Base-by-base conservation (phyloP, 768 basidiomycete species). In the Leccinellum luteum region DNA sequence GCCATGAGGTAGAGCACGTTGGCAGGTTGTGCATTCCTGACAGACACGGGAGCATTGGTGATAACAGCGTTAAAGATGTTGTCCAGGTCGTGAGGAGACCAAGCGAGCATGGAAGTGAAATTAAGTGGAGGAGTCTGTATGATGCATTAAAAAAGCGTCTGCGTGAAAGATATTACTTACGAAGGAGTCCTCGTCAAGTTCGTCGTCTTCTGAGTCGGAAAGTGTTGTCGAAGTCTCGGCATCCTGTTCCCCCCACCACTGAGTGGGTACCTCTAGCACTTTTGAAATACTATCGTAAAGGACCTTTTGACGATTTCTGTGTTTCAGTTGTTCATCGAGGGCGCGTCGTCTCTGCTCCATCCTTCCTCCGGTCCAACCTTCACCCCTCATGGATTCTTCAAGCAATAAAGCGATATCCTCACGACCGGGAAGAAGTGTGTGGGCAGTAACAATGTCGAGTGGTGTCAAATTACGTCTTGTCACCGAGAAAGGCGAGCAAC, bases 101-200 rank as follows among this genome's bases (percentile, higher is more conserved):
- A 98, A 17, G 92, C 96, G 48, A 99, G 89, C 90, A 98, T 94
- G 47, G 89, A 85, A 19, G 88, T 81, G 67, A 87, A 93, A 69
- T 91, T 87, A 64, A 80, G 73, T 19, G 81, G 79, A 23, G 90
- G 90, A 31, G 92, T 91, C 85, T 90, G 70, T 58, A 60, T 28
- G 31, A 50, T 52, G 2, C 34, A 47, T 60, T 56, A 64, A 56
- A 54, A 53, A 48, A n/a, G 51, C 1, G 30, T 41, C 52, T 51
- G 6, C 13, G 28, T 12, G 23, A 13, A 49, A 58, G 34, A 50
- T 28, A 48, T 23, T 48, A 69, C 75, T 60, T 64, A 84, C 85
- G 64, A 78, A 78, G 54, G 82, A 75, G 59, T 74, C 76, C 59
- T 81, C 78, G 43, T 79, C 78, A 19, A 76, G 71, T 32, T 82